Evolutionary conservation across 139 green algal species (phyloP), one percentile per base, ranked within the genome.

Genomic region (Ettlia oleoabundans): DNA sequence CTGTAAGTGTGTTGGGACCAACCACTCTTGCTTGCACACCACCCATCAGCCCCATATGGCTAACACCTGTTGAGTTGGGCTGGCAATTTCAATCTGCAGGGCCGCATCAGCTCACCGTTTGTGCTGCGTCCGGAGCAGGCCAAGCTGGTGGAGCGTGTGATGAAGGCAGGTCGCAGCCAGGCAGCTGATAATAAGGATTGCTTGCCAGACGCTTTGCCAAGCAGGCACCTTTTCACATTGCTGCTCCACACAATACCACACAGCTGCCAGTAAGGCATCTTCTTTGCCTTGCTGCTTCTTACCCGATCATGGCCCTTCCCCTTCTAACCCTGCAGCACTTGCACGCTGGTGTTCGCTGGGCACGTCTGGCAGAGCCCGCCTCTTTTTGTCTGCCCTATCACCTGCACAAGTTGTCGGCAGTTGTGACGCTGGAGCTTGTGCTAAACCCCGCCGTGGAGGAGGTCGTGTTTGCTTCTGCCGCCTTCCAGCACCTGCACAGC

Each of bases 401-500:
- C 72, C 72, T 79, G 47, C 47, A 40, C 72, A 67, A 79, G 72
- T 51, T 79, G 47, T 35, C 33, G 22, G 4, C 6, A 24, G 55
- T 66, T 32, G 72, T 79, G 19, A 79, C 51, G 22, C 72, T 79
- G 72, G 72, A 79, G 72, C 72, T 79, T 47, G 72, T 79, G 72
- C 52, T 79, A 3, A 79, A 66, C 51, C 72, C 72, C 7, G 72
- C 72, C 1, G 37, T 79, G 52, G 72, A 79, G 72, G 72, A 79
- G 47, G 72, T 79, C 41, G 72, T 79, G 28, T 79, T 79, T 26
- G 42, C 61, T 26, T 79, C 72, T 13, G 72, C 72, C 22, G 72
- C 72, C 32, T 66, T 79, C 22, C 51, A 66, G 72, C 32, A 47
- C 13, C 72, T 79, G 51, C 72, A 66, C 33, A 66, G 55, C 72